Conservation (phyloP, 352 stramenopile genomes). For the Plasmopara halstedii region DNA sequence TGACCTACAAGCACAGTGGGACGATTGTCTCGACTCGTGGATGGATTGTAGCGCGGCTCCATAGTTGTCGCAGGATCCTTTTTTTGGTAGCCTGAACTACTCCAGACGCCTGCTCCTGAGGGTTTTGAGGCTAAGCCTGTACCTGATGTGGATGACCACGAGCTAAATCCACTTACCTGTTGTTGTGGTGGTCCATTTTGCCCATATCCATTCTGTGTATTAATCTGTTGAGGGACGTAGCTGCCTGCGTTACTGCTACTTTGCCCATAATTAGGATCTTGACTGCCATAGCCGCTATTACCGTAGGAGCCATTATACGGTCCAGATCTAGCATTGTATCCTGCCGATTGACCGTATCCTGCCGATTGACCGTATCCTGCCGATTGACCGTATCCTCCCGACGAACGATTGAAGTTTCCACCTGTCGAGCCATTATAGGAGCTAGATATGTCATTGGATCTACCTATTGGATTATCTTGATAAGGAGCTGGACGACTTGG, state of each 20-base stretch:
- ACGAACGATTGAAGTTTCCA: conserved; percentile 16
- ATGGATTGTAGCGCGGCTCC: conserved; percentile 42
- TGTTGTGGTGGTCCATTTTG: conserved; percentile 18
- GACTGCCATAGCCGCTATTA: conserved; percentile 16
- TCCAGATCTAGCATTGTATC: conserved; percentile 9
- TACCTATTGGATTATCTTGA: conserved; percentile 35
- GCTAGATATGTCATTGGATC: conserved; percentile 10
- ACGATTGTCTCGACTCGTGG: conserved; percentile 63
- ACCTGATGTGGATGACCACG: conserved; percentile 34
- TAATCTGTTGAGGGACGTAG: conserved; percentile 21
- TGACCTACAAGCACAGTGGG: conserved; percentile 78
- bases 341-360: conserved; percentile 11
- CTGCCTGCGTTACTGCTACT: conserved; percentile 15
- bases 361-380: conserved; percentile 12
- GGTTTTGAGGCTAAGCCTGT: conserved; percentile 33
- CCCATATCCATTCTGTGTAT: conserved; percentile 12
- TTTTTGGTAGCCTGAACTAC: conserved; percentile 76
- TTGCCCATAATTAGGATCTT: conserved; percentile 24
- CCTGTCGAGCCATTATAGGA: conserved; percentile 9
- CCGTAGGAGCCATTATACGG: conserved; percentile 12
- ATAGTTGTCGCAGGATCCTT: conserved; percentile 31
- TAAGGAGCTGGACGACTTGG: conserved; percentile 46
- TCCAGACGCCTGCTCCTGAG: conserved; percentile 57
- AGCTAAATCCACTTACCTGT: conserved; percentile 40
- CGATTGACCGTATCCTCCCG: conserved; percentile 10